These are phyloP conservation scores for Chlorella sp. DNA, from an alignment of 139 green algal genomes.

Conservation along the genomic window DNA sequence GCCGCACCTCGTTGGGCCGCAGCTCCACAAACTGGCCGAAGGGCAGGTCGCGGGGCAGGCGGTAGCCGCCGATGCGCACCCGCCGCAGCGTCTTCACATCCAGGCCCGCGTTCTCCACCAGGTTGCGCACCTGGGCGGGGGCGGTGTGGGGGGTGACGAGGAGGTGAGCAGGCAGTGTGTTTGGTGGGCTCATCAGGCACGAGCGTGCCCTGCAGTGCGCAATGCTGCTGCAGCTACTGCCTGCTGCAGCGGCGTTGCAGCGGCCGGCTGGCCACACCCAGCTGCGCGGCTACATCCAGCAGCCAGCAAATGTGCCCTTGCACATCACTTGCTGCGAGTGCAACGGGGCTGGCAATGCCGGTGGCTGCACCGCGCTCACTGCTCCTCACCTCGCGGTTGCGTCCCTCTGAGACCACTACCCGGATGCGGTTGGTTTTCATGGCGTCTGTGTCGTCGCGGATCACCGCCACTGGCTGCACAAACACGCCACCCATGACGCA, in stretches of 20 bases:
- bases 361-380: no score
- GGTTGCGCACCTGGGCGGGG: slow-evolving; percentile 67
- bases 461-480: slow-evolving; percentile 53
- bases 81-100: slow-evolving; percentile 80
- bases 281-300: neutral
- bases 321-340: neutral
- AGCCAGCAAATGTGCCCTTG: neutral
- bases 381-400: slow-evolving; percentile 83
- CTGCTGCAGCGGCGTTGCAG: neutral
- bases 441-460: slow-evolving; percentile 37
- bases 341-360: neutral
- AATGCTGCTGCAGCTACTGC: no score
- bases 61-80: slow-evolving; percentile 81
- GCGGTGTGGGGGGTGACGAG: neutral
- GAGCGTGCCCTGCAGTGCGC: no score
- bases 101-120: slow-evolving; percentile 74
- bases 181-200: neutral
- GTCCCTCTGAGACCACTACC: slow-evolving; percentile 76
- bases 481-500: slow-evolving; percentile 46
- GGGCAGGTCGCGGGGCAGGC: slow-evolving; percentile 69
- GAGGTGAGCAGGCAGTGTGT: neutral
- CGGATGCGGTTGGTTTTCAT: slow-evolving; percentile 49
- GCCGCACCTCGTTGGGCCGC: slow-evolving; percentile 46
- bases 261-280: neutral
- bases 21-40: slow-evolving; percentile 68